Evolutionary conservation across 345 rosid species (phyloP).

Genomic region (Salix udensis): DNA sequence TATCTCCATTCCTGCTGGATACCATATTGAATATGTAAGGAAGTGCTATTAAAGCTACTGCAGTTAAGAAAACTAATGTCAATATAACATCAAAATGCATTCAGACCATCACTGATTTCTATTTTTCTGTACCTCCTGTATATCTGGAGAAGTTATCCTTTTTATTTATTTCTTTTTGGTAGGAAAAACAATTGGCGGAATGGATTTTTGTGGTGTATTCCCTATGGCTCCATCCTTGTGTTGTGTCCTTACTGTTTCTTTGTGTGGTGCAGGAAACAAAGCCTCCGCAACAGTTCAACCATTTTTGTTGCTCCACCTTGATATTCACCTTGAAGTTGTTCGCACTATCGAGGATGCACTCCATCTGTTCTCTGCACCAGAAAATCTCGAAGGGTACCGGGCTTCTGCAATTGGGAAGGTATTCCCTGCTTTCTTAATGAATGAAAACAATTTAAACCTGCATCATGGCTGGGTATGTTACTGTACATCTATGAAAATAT

Average conservation of each 20-base stretch:
- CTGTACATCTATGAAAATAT: neutral
- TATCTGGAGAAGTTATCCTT: neutral
- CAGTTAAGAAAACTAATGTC: neutral
- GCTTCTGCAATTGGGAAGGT: slow-evolving; percentile 84
- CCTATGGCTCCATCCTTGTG: neutral
- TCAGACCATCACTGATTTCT: neutral
- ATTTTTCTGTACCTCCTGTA: neutral
- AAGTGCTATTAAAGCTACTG: neutral
- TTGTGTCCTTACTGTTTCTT: neutral
- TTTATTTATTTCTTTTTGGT: neutral
- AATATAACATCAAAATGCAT: neutral
- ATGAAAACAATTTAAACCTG: neutral
- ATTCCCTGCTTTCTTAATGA: slow-evolving; percentile 9
- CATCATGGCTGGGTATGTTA: neutral
- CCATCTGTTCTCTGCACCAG: slow-evolving; percentile 67
- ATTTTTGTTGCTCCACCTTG: slow-evolving; percentile 81
- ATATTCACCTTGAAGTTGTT: slow-evolving; percentile 73
- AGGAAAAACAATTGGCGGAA: neutral
- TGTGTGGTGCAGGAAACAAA: slow-evolving; percentile 56
- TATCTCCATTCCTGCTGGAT: neutral
- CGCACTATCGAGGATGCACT: slow-evolving; percentile 75
- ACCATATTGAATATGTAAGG: neutral
- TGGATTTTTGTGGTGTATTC: neutral
- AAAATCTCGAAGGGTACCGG: slow-evolving; percentile 84
- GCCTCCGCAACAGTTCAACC: slow-evolving; percentile 84